Base-by-base conservation (phyloP, 2,329 filamentous ascomycete species). In the Cercospora zeae-maydis region DNA sequence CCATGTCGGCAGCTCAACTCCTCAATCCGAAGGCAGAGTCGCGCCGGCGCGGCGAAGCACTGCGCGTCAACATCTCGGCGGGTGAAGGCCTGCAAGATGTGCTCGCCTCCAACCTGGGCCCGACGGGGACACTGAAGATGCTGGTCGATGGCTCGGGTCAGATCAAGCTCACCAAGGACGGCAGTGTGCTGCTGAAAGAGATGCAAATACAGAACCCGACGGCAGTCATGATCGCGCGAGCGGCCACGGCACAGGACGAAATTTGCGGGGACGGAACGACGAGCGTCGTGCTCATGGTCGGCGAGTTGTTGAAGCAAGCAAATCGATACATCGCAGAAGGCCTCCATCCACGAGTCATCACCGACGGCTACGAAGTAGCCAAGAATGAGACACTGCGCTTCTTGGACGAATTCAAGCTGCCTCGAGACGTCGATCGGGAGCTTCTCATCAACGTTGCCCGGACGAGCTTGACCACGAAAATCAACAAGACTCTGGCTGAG, bases 151-250 rank as follows among this genome's bases (percentile, higher is more conserved):
- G 85, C 67, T 80, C 85, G 64, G 85, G 85, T 71, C 81, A 78
- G 87, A 99, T 99, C 82, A 99, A 99, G 82, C 86, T 99, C 77
- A 99, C 95, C 72, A 99, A 99, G 80, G 95, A 99, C 80, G 95
- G 95, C 76, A 97, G 96, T 74, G 93, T 98, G 65, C 82, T 88
- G 69, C 74, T 88, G 72, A 84, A 84, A 73, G 86, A 88, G 75
- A 88, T 88, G 86, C 93, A 98, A 87, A 98, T 98, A 76, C 93
- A 97, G 81, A 98, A 98, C 79, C 95, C 95, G 30, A 99, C 95
- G 36, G 95, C 95, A 69, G 95, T 88, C 66, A 88, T 89, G 85
- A 89, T 89, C 73, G 87, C 87, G 66, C 81, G 87, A 75, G 92
- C 93, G 73, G 95, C 95, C 62, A 99, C 95, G 37, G 95, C 95